Evolutionary conservation across 257 asterid species (phyloP), one percentile per base, ranked within the genome.

Genomic region (Primulina tabacum): DNA sequence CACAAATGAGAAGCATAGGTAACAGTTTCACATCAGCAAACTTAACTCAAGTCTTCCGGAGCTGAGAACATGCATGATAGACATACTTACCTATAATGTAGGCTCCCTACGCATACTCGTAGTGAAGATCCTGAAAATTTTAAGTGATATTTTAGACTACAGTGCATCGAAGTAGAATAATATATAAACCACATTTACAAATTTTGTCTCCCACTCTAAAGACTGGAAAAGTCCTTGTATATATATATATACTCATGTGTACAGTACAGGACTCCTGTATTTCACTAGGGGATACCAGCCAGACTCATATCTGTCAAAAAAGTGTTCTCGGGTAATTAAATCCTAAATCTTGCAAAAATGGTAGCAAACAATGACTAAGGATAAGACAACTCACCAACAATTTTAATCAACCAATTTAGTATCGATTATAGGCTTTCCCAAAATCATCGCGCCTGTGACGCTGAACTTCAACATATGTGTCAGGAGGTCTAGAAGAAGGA

Each of bases 371-470:
- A 60, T 38, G 66, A 67, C 57, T 18, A 78, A 80, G 80, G 74
- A 75, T 75, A 62, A 82, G 81, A 65, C 78, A 64, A 90, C 98
- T 90, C 89, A 90, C 97, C 96, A 60, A 70, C 71, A 76, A 65
- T 76, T 67, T 73, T 79, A 78, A 71, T 67, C 71, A 57, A 74
- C 75, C 78, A 86, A 75, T 73, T 78, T 76, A 92, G 86, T 81
- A 90, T 62, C 92, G 86, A 75, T 86, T 82, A 76, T 83, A 86
- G 37, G 96, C 68, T 73, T 81, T 88, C 70, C 87, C 87, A 60
- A 78, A 83, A 72, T 92, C 92, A 68, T 83, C 90, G 24, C 86
- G 95, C 72, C 95, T 85, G 77, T 81, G 93, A 70, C 79, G 90
- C 82, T 85, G 92, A 77, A 85, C 83, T 67, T 90, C 88, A 4